Conservation (phyloP, 2,329 filamentous ascomycete genomes). For the Sporothrix humicola region DNA sequence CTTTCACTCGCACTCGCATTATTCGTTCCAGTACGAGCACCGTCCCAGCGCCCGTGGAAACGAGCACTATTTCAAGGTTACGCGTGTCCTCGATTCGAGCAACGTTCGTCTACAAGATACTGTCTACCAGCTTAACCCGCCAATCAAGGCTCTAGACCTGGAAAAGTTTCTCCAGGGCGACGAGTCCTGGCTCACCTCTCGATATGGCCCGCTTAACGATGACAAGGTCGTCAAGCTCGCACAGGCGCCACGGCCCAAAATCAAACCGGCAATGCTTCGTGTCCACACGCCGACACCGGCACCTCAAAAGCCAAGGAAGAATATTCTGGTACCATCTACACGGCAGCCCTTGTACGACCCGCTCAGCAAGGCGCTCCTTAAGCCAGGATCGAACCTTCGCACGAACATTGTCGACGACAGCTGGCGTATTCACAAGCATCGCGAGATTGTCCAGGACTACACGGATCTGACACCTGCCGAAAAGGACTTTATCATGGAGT, state of each 20-base stretch:
- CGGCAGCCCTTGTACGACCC: conserved; percentile 62
- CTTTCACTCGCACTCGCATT: conserved; percentile 55
- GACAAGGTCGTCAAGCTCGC: conserved; percentile 34
- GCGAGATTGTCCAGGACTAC: conserved; percentile 63
- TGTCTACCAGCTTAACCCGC: conserved; percentile 52
- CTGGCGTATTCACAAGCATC: conserved; percentile 65
- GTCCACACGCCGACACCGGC: not conserved
- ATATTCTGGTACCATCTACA: conserved; percentile 54
- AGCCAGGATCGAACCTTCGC: conserved; percentile 56
- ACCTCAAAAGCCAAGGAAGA: conserved; percentile 28
- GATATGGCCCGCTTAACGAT: conserved; percentile 50
- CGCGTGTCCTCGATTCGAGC: conserved; percentile 39
- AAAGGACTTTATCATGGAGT: conserved; percentile 64
- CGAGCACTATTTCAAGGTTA: conserved; percentile 50
- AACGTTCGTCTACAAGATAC: conserved; percentile 41
- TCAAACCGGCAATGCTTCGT: not conserved
- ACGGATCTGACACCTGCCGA: conserved; percentile 60
- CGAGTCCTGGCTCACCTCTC: conserved; percentile 52
- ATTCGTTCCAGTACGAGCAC: conserved; percentile 51
- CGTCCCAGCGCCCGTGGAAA: conserved; percentile 38
- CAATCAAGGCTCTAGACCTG: conserved; percentile 53
- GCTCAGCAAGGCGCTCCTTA: conserved; percentile 59
- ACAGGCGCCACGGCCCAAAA: conserved; percentile 29
- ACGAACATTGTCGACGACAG: conserved; percentile 53
- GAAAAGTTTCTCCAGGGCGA: conserved; percentile 54